Evolutionary conservation across 179 eudicot species (phyloP).

Genomic region (Spergularia azorica): DNA sequence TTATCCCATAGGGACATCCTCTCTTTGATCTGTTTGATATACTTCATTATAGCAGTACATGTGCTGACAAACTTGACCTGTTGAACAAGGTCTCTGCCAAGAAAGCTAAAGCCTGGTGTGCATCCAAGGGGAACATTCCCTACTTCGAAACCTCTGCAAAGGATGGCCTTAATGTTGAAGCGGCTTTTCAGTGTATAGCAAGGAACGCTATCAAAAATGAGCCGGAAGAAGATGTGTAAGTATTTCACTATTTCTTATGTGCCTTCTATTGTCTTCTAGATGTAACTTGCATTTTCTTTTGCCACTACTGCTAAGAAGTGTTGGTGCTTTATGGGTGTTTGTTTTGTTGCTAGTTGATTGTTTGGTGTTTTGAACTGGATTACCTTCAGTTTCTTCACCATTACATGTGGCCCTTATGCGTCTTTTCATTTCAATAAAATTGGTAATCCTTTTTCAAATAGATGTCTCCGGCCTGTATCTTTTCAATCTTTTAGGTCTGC

Average conservation of each 20-base stretch:
- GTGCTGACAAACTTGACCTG: slow-evolving; percentile 18
- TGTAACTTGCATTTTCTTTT: not conserved
- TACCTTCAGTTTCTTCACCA: not conserved
- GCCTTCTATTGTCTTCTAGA: not conserved
- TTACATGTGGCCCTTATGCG: not conserved
- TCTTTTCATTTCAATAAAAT: not conserved
- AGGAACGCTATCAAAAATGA: slow-evolving; percentile 71
- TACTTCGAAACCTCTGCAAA: slow-evolving; percentile 82
- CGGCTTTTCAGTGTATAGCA: slow-evolving; percentile 75
- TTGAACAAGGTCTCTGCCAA: slow-evolving; percentile 64
- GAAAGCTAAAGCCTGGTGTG: slow-evolving; percentile 86
- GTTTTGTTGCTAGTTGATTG: too few species aligned
- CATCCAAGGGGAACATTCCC: slow-evolving; percentile 77
- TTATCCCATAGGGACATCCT: not conserved
- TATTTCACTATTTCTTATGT: slow-evolving; percentile 5
- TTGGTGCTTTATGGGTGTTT: too few species aligned
- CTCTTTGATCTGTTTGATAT: not conserved
- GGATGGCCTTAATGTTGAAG: slow-evolving; percentile 75
- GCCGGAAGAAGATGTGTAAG: slow-evolving; percentile 81
- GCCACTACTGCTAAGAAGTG: too few species aligned
- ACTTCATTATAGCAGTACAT: not conserved
- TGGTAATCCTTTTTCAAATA: too few species aligned
- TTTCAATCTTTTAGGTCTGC: too few species aligned
- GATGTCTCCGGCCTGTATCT: too few species aligned
- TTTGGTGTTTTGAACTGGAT: not conserved